These are phyloP conservation scores for Trichoderma pleuroti DNA, from an alignment of 2,329 filamentous ascomycete species.

Conservation along the genomic window DNA sequence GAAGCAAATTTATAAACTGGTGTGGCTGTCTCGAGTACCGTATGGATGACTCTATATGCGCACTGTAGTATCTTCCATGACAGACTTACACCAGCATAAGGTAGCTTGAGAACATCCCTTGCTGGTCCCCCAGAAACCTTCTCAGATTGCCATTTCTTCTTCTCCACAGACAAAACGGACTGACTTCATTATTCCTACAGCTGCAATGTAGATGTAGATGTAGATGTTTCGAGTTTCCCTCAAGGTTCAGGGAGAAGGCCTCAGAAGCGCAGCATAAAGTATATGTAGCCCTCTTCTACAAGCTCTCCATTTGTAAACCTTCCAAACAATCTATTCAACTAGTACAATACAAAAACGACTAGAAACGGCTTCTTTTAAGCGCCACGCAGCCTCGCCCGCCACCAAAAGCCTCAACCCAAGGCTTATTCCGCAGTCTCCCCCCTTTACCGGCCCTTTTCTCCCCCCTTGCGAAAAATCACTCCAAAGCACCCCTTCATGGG, in stretches of 20 bases:
- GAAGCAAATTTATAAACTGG: not conserved
- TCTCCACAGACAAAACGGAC: accelerated
- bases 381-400: not conserved
- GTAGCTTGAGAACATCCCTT: not conserved
- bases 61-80: not conserved
- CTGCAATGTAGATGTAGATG: not conserved
- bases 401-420: not conserved
- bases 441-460: not conserved
- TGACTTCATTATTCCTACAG: too few species aligned
- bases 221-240: not conserved
- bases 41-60: not conserved
- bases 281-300: not conserved
- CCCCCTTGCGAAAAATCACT: not conserved
- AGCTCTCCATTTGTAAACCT: not conserved
- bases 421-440: not conserved
- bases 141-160: not conserved
- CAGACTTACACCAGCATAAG: not conserved
- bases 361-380: not conserved
- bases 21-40: not conserved
- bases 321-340: not conserved
- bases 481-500: not conserved
- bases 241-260: not conserved
- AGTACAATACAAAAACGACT: not conserved
- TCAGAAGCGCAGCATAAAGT: too few species aligned
- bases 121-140: not conserved